Evolutionary conservation across 306 rosid species (phyloP).

Genomic region (Citrullus amarus): DNA sequence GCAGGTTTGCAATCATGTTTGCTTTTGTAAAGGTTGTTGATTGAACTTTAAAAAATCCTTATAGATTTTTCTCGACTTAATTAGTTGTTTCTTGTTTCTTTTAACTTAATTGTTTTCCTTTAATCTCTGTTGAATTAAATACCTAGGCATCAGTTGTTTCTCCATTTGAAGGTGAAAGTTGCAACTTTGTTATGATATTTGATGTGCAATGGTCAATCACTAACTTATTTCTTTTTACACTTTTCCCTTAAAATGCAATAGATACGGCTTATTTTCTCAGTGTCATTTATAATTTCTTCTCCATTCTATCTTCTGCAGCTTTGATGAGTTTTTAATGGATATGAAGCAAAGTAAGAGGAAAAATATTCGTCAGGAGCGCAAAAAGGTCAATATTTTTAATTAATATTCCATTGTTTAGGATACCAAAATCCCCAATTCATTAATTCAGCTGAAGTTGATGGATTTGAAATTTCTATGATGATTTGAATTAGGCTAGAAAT

Average conservation of each 20-base stretch:
- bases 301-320: conserved; percentile 32
- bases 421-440: neutral
- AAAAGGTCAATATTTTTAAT: conserved; percentile 45
- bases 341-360: conserved; percentile 91
- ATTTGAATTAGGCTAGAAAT: neutral
- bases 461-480: neutral
- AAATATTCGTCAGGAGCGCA: conserved; percentile 92
- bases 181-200: neutral
- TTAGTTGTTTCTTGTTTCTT: neutral
- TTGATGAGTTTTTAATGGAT: conserved; percentile 92
- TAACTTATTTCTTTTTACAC: neutral
- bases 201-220: neutral
- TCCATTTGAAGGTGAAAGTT: neutral
- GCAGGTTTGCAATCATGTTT: neutral
- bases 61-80: neutral
- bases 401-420: conserved; percentile 1
- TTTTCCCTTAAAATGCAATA: neutral
- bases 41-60: neutral
- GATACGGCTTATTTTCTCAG: neutral
- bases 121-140: neutral
- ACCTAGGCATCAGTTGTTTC: neutral
- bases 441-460: neutral
- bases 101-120: neutral
- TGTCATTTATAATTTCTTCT: neutral
- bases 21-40: neutral